Evolutionary conservation across 108 stramenopile species (phyloP), one percentile per base, ranked within the genome.

Genomic region (Cylindrotheca fusiformis): DNA sequence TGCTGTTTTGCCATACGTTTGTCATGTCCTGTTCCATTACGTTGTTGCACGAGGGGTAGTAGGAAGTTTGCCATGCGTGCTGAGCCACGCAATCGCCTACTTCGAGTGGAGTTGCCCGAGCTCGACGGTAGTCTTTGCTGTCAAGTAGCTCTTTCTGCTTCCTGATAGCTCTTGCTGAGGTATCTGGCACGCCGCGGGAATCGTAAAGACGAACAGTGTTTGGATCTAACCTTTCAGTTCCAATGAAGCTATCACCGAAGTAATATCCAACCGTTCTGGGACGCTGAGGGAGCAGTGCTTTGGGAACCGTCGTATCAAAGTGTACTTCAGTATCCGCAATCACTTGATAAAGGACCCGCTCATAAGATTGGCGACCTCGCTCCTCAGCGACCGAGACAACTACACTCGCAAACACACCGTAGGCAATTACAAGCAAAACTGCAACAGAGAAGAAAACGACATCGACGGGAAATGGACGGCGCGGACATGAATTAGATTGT

Each of bases 41-140:
- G 3, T 48, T 31, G 53, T 93, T 93, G 70, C 91, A 93, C 45
- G 78, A 84, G 19, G 86, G 86, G 75, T 58, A 82, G 10, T 64
- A 67, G 8, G 46, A 53, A 12, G 52, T 55, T 60, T 87, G 85
- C 91, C 91, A 93, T 2, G 76, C 68, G 44, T 87, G 72, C 45
- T 77, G 59, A 10, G 81, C 75, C 21, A 70, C 72, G 60, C 91
- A 93, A 32, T 61, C 60, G 0, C 63, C 76, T 10, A 54, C 67
- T 53, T 82, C 84, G 12, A 81, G 68, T 2, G 63, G 55, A 29
- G 87, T 83, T 18, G 62, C 51, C 21, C n/a, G 21, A 3, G 61
- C 32, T 51, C 21, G 3, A 31, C 29, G 10, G 31, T 75, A 76
- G 17, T 82, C 71, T 21, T 29, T 23, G 32, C 57, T 59, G 24